Percentiles rank a stretch among this genome's conserved stretches.
phyloP scores from a whole-genome alignment of 306 rosid genomes.

The Sphenostylis stenocarpa region DNA sequence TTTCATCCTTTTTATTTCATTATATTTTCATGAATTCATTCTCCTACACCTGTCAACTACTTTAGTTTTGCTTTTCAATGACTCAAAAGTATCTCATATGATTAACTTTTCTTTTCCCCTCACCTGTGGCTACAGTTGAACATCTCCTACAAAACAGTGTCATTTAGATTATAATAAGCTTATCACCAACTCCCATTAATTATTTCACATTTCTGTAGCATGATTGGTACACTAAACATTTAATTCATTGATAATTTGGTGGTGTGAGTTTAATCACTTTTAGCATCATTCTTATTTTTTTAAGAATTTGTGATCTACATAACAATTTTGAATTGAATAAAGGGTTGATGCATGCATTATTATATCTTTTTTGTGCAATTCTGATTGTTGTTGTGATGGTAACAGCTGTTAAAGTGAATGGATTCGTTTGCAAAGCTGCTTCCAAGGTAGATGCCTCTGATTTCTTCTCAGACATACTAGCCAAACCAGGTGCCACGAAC shows the following conservation, averaged over 20 bases:
- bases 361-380: not conserved
- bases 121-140: not conserved
- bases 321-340: not conserved
- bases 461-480: conserved; percentile 63
- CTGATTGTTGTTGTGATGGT: not conserved
- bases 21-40: conserved; percentile 7
- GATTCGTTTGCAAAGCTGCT: conserved; percentile 66
- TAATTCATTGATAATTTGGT: not conserved
- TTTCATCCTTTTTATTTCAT: not conserved
- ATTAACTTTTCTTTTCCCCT: not conserved
- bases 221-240: not conserved
- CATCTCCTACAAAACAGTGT: not conserved
- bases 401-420: conserved; percentile 69
- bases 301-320: not conserved
- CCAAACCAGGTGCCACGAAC: conserved; percentile 72
- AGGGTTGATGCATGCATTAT: no score
- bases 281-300: not conserved
- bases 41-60: conserved; percentile 12
- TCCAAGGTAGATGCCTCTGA: conserved; percentile 55
- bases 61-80: conserved; percentile 19
- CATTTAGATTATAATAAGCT: not conserved
- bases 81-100: not conserved
- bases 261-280: not conserved
- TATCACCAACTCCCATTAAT: not conserved
- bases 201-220: conserved; percentile 6